Evolutionary conservation across 345 rosid genomes (phyloP).

Genomic region (Citrus sp.): DNA sequence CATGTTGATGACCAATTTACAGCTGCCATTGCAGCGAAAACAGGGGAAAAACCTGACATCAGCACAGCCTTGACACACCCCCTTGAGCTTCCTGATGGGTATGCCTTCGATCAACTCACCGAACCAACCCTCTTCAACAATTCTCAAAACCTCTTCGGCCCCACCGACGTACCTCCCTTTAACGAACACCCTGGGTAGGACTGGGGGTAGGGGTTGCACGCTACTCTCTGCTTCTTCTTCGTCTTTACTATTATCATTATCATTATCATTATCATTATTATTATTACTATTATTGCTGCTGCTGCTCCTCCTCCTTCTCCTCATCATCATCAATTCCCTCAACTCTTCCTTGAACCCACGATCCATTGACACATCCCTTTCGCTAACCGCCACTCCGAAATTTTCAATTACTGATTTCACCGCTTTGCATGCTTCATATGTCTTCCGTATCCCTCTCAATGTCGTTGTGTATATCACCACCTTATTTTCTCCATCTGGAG

Average conservation of each 20-base stretch:
- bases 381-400: slow-evolving; percentile 44
- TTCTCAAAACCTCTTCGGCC: slow-evolving; percentile 63
- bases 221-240: slow-evolving; percentile 20
- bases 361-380: slow-evolving; percentile 87
- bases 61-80: slow-evolving; percentile 64
- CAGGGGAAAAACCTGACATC: slow-evolving; percentile 77
- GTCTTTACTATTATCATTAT: slow-evolving; percentile 21
- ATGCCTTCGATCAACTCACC: slow-evolving; percentile 52
- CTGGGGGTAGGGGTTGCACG: slow-evolving; percentile 1
- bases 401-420: slow-evolving; percentile 56
- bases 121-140: slow-evolving; percentile 68
- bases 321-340: slow-evolving; percentile 32
- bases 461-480: slow-evolving; percentile 79
- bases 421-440: slow-evolving; percentile 78
- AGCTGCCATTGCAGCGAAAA: slow-evolving; percentile 72
- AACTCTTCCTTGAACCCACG: slow-evolving; percentile 70
- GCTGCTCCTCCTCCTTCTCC: too few species aligned
- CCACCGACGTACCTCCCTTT: slow-evolving; percentile 86
- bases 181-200: slow-evolving; percentile 69
- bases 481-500: slow-evolving; percentile 57
- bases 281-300: too few species aligned
- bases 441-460: slow-evolving; percentile 69
- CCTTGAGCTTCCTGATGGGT: slow-evolving; percentile 36
- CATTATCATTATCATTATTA: too few species aligned
- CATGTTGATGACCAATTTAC: slow-evolving; percentile 39